These are phyloP conservation scores for Didymella arachidicola DNA, from an alignment of 2,329 filamentous ascomycete species.

Conservation along the genomic window DNA sequence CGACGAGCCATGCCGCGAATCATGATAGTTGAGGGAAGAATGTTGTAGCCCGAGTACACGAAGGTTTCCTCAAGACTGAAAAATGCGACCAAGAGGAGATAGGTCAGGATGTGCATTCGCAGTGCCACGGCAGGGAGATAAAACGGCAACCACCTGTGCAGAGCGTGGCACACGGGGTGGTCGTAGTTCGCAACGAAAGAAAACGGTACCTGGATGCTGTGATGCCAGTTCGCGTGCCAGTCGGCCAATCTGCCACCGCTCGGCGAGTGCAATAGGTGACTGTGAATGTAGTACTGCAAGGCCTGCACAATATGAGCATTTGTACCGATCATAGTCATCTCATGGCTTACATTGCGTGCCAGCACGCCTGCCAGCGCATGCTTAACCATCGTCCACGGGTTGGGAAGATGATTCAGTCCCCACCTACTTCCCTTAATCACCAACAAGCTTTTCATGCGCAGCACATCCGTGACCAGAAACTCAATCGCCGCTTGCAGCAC, in stretches of 20 bases:
- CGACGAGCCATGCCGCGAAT: conserved; percentile 65
- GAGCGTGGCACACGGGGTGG: conserved; percentile 70
- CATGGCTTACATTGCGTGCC: conserved; percentile 62
- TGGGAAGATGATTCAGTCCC: conserved; percentile 67
- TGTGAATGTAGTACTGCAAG: conserved; percentile 77
- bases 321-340: not conserved
- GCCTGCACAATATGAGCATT: conserved; percentile 51
- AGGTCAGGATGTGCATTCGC: conserved; percentile 76
- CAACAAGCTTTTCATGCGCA: conserved; percentile 64
- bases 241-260: conserved; percentile 38
- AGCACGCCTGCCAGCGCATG: conserved; percentile 63
- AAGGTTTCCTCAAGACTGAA: conserved; percentile 72
- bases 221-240: conserved; percentile 64
- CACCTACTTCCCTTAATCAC: conserved; percentile 66
- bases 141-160: conserved; percentile 69
- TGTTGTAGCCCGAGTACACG: conserved; percentile 71
- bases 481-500: conserved; percentile 65
- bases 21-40: conserved; percentile 66
- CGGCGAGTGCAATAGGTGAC: conserved; percentile 69
- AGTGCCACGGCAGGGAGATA: conserved; percentile 71
- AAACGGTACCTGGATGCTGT: conserved; percentile 65
- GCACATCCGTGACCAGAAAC: conserved; percentile 59
- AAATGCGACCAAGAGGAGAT: conserved; percentile 69
- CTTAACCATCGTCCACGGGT: conserved; percentile 68
- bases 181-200: conserved; percentile 71